phyloP scores from a whole-genome alignment of 1,139 yeast genomes.

The Hansenula anomala region DNA sequence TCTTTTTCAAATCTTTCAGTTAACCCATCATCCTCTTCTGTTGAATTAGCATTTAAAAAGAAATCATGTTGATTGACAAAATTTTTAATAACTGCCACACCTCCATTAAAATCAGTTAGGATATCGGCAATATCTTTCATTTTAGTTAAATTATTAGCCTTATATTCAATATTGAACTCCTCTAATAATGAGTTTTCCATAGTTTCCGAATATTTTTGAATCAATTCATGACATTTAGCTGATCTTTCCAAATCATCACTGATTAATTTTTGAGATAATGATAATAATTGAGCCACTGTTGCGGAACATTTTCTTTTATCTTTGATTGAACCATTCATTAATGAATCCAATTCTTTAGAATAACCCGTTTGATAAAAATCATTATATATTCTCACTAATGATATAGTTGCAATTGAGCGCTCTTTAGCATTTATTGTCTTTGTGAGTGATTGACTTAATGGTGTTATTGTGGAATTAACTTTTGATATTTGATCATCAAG shows the following conservation, averaged over 20 bases:
- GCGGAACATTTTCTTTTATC: constrained; percentile 66
- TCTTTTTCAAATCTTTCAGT: constrained; percentile 23
- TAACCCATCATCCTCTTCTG: constrained; percentile 27
- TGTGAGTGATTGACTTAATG: constrained; percentile 70
- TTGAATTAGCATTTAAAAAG: constrained; percentile 52
- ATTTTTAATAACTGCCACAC: constrained; percentile 74
- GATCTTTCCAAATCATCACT: constrained; percentile 49
- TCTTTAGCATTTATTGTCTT: constrained; percentile 75
- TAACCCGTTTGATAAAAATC: constrained; percentile 60
- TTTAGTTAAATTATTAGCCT: constrained; percentile 47
- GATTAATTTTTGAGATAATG: constrained; percentile 57
- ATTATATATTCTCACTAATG: constrained; percentile 72
- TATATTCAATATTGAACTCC: constrained; percentile 52
- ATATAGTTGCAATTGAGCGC: constrained; percentile 67
- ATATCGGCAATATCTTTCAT: constrained; percentile 79
- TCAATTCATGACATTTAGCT: constrained; percentile 42
- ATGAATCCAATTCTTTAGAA: constrained; percentile 56
- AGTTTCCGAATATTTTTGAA: constrained; percentile 68
- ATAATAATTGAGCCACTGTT: constrained; percentile 59
- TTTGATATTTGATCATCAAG: constrained; percentile 58
- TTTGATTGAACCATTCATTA: constrained; percentile 39
- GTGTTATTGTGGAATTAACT: constrained; percentile 62
- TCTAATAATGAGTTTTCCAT: constrained; percentile 66
- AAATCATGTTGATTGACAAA: constrained; percentile 80
- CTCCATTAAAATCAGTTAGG: constrained; percentile 81